These are phyloP conservation scores for Penicillium bovifimosum DNA, from an alignment of 495 filamentous ascomycete species.

Conservation along the genomic window DNA sequence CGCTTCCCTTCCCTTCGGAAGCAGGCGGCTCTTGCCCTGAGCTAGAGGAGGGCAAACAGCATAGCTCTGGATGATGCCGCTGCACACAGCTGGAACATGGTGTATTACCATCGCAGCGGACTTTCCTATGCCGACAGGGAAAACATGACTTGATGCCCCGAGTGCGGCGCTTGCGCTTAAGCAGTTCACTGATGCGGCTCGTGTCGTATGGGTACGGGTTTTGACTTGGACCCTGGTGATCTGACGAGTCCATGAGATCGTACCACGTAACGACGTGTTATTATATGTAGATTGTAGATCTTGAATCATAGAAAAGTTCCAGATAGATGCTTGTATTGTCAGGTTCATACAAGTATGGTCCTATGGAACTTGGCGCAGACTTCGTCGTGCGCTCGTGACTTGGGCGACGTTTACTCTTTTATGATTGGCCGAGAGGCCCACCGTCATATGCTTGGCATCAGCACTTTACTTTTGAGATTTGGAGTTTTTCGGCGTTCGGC, in stretches of 20 bases:
- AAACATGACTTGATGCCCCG: constrained; percentile 21
- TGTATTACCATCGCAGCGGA: constrained; percentile 57
- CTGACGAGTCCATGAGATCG: not conserved
- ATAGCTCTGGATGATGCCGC: constrained; percentile 56
- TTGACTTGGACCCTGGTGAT: not conserved
- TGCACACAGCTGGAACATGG: constrained; percentile 62
- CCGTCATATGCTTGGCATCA: not conserved
- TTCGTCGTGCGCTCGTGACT: not conserved
- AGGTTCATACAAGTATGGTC: not conserved
- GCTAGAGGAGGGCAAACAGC: constrained; percentile 24
- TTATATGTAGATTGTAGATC: too few relatives aligned
- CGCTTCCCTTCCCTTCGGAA: not conserved
- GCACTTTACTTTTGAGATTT: not conserved
- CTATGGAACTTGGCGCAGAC: not conserved
- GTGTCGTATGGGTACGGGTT: constrained; percentile 9
- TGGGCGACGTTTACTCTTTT: not conserved
- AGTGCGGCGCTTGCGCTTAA: constrained; percentile 7
- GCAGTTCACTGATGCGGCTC: not conserved
- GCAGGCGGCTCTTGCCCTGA: not conserved
- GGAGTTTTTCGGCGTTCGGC: too few relatives aligned
- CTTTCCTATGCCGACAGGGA: constrained; percentile 31
- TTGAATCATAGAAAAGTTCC: not conserved
- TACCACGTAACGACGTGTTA: too few relatives aligned
- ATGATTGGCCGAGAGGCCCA: not conserved
- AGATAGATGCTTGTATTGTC: not conserved